Evolutionary conservation across 2,329 filamentous ascomycete genomes (phyloP).

Genomic region (Alternaria sp.): DNA sequence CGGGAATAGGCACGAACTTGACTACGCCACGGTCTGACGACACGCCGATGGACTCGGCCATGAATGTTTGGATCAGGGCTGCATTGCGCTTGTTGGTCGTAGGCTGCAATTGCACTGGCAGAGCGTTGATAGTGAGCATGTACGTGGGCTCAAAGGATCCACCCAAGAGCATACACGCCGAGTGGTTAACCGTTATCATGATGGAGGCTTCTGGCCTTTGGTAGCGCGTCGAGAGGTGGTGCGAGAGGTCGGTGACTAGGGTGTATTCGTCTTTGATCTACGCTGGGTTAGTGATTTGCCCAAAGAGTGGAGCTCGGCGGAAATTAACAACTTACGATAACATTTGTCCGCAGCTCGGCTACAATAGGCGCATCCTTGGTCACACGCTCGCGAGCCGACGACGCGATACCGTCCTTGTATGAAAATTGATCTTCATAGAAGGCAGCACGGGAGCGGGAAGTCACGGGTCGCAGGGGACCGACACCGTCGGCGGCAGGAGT

Average conservation of each 20-base stretch:
- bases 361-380: constrained; percentile 58
- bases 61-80: constrained; percentile 76
- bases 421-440: constrained; percentile 52
- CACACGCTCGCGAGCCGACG: constrained; percentile 54
- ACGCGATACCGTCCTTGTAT: constrained; percentile 46
- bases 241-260: constrained; percentile 77
- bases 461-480: constrained; percentile 24
- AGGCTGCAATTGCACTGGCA: constrained; percentile 73
- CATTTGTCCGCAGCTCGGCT: constrained; percentile 60
- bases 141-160: constrained; percentile 83
- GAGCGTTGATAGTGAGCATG: constrained; percentile 75
- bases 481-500: constrained; percentile 33
- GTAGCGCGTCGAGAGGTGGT: constrained; percentile 77
- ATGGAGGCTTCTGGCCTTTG: constrained; percentile 77
- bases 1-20: constrained; percentile 73
- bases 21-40: constrained; percentile 73
- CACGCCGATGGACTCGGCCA: constrained; percentile 76
- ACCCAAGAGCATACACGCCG: constrained; percentile 76
- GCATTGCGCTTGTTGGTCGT: constrained; percentile 84
- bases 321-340: constrained; percentile 56
- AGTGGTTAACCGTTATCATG: constrained; percentile 78
- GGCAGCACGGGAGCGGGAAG: constrained; percentile 42
- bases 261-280: constrained; percentile 79
- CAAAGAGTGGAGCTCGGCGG: constrained; percentile 17
- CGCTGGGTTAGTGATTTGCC: constrained; percentile 30